These are phyloP conservation scores for Candida berthetii DNA, from an alignment of 805 yeast species.

Conservation along the genomic window DNA sequence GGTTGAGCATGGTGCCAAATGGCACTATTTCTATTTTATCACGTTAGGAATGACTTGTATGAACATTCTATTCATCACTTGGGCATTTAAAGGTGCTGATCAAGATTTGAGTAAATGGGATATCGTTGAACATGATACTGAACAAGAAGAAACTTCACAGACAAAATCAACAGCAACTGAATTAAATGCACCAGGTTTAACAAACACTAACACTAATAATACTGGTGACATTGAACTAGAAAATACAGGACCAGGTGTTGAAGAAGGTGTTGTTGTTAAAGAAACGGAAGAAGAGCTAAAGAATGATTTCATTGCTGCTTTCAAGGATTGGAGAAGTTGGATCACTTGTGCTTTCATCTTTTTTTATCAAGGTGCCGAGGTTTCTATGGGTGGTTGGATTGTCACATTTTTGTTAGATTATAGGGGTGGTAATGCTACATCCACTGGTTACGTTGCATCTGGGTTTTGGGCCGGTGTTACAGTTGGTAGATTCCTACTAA, in stretches of 20 bases:
- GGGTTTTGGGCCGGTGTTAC: conserved; percentile 67
- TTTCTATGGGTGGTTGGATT: conserved; percentile 59
- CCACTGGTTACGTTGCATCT: conserved; percentile 52
- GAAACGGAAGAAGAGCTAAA: conserved; percentile 4
- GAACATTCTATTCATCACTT: conserved; percentile 25
- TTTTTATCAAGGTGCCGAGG: conserved; percentile 61
- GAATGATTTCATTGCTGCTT: conserved; percentile 29
- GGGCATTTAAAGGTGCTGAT: conserved; percentile 41
- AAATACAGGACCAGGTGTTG: neutral
- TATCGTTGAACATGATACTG: conserved; percentile 6
- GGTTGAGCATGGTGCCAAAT: conserved; percentile 39
- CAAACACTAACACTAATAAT: neutral
- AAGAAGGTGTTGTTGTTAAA: neutral
- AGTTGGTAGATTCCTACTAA: conserved; percentile 46
- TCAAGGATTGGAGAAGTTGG: conserved; percentile 42
- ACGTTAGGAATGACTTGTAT: conserved; percentile 34
- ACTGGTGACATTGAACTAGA: neutral
- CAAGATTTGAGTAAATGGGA: conserved; percentile 26
- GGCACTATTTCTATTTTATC: conserved; percentile 54
- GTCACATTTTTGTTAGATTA: conserved; percentile 51
- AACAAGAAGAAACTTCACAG: conserved; percentile 6
- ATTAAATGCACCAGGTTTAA: too few species aligned
- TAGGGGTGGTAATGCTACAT: conserved; percentile 33
- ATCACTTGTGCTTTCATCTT: conserved; percentile 44
- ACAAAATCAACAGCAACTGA: too few species aligned